Base-by-base conservation (phyloP, 2,329 filamentous ascomycete genomes). In the Fusarium aywerte region DNA sequence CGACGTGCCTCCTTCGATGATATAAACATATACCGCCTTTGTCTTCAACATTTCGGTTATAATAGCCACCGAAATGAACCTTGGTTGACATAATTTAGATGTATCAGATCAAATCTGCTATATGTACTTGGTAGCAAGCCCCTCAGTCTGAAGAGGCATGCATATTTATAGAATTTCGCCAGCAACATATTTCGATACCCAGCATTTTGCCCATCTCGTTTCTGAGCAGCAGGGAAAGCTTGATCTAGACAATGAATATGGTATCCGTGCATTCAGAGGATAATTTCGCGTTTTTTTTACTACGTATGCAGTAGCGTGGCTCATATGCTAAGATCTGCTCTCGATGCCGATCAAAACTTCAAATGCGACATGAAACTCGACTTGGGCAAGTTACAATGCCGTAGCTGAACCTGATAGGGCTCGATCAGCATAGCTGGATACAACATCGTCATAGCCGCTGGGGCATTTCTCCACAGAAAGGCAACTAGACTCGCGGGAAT, bases 401-500 rank as follows among this genome's bases (percentile, higher is more conserved):
- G 6, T 4, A 43, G 45, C 7, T 36, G 31, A 36, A 29, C 33
- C 39, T 25, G 40, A 50, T 47, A 47, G 45, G 36, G 38, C 42
- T 36, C 38, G 60, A 67, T 65, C 54, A 25, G 55, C 55, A 42
- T 12, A 36, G 31, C 27, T 45, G 48, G 47, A 44, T 27, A 42
- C 53, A 32, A 49, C 23, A 45, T 51, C 48, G 61, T 59, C 64
- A 54, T 65, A 48, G 38, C 25, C 36, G 18, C 36, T 61, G n/a
- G 44, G 23, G 35, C 27, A 23, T 20, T 61, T 58, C 60, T 53
- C 65, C 65, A 67, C 65, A 68, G 4, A 27, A 32, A 48, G 55
- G 60, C 55, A 42, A 65, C 65, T 53, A 57, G 65, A 31, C 15
- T 27, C 8, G 50, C 60, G 50, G 65, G 52, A 68, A 50, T 68